Base-by-base conservation (phyloP, 2,329 filamentous ascomycete species). In the Diaporthe destruens region DNA sequence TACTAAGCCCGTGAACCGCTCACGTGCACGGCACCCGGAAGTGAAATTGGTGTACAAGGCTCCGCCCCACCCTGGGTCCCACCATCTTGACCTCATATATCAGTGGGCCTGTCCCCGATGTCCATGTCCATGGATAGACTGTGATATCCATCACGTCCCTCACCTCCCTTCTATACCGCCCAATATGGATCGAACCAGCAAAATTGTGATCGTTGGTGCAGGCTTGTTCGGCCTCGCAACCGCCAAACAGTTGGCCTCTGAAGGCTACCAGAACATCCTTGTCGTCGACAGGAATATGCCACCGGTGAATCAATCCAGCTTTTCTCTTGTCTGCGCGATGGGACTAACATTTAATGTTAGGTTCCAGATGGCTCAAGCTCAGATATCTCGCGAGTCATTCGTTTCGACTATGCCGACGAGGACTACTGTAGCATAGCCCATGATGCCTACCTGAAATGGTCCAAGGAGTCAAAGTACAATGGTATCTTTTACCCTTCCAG, bases 331-430 rank as follows among this genome's bases (percentile, higher is more conserved):
- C 18, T 56, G 29, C 7, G n/a, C 18, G 29, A 36, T 54, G n/a
- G 11, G n/a, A 32, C 32, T 56, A 14, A 56, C 4, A 2, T 14
- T 20, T n/a, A 4, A 9, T 36, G 4, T 9, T n/a, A 56, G 54
- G 54, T 56, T n/a, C 54, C 54, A 36, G 54, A 56, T 36, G 54
- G 54, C 32, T 56, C 54, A 36, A 56, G 54, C 32, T 56, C 54
- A 36, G 54, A 56, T 56, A 56, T 56, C 18, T 56, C 54, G 6
- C 54, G 54, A 36, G 32, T 56, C 54, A 36, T 56, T 32, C 54
- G 54, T 11, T 56, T 56, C 54, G 54, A 56, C 54, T 56, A 56
- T 20, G 54, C 32, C n/a, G 54, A 56, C n/a, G 54, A 56, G 54
- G 54, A 56, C 32, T 56, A 56, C 9, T 56, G 54, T 23, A 14